These are phyloP conservation scores for Kluyveromyces sp. DNA, from an alignment of 1,139 yeast species.

Conservation along the genomic window DNA sequence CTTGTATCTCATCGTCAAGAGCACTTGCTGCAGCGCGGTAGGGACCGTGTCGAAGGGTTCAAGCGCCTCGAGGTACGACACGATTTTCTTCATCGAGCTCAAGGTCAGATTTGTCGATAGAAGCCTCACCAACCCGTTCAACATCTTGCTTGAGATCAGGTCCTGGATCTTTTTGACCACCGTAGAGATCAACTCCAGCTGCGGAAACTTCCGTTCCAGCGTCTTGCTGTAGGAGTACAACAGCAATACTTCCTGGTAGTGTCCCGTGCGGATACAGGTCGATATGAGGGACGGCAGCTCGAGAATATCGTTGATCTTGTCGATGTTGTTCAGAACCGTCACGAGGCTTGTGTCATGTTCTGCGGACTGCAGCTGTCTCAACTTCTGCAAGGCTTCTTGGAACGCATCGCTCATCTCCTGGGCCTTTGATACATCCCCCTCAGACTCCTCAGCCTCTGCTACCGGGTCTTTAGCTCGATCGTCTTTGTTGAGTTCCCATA, in stretches of 20 bases:
- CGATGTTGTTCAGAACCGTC: slow-evolving; percentile 54
- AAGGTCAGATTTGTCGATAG: slow-evolving; percentile 73
- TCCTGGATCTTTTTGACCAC: slow-evolving; percentile 49
- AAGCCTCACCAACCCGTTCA: slow-evolving; percentile 57
- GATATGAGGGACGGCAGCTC: slow-evolving; percentile 78
- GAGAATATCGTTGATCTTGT: slow-evolving; percentile 65
- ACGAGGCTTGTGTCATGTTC: slow-evolving; percentile 30
- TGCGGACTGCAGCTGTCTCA: slow-evolving; percentile 17
- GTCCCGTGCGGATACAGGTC: slow-evolving; percentile 80
- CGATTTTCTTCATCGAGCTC: slow-evolving; percentile 66
- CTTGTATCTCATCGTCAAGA: slow-evolving; percentile 49
- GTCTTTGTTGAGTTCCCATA: slow-evolving; percentile 32
- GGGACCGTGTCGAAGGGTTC: slow-evolving; percentile 39
- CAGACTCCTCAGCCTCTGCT: slow-evolving; percentile 7
- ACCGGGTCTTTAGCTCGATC: slow-evolving; percentile 18
- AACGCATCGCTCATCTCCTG: slow-evolving; percentile 29
- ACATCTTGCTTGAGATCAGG: slow-evolving; percentile 55
- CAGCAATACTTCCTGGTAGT: slow-evolving; percentile 74
- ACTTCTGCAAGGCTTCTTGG: slow-evolving; percentile 27
- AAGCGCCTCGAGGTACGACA: slow-evolving; percentile 66
- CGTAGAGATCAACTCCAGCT: slow-evolving; percentile 46
- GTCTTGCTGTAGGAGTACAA: slow-evolving; percentile 53
- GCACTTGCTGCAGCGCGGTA: slow-evolving; percentile 37
- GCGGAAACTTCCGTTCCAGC: slow-evolving; percentile 61
- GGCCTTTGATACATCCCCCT: neutral